A percentile compares a stretch with the other conserved stretches of the same genome.
phyloP scores from a whole-genome alignment of 441 rosid species.

The Gossypium schwendimanii region DNA sequence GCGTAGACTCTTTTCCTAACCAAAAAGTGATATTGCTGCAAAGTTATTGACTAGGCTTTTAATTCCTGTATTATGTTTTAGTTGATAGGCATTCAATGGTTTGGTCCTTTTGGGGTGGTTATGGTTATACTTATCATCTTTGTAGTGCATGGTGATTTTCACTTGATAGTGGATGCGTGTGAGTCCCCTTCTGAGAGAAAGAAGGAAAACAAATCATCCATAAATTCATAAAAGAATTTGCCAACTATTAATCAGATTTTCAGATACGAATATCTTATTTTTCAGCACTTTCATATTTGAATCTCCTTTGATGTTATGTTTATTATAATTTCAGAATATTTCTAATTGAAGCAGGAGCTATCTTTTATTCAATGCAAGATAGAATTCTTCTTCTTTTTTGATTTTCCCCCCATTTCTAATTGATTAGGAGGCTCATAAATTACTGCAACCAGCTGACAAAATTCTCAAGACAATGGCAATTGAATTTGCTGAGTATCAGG shows the following conservation, averaged over 20 bases:
- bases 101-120: not conserved
- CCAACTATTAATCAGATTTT: not conserved
- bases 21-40: not conserved
- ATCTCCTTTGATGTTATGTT: not conserved
- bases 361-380: not conserved
- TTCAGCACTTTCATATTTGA: not conserved
- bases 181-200: too few relatives aligned
- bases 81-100: conserved; percentile 1
- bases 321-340: not conserved
- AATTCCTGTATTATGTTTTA: not conserved
- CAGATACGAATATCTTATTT: not conserved
- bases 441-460: conserved; percentile 84
- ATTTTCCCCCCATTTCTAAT: conserved; percentile 10
- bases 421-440: conserved; percentile 80
- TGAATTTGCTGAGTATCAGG: conserved; percentile 98
- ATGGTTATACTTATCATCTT: not conserved
- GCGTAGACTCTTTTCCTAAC: not conserved
- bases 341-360: not conserved
- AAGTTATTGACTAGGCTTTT: not conserved
- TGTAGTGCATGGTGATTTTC: not conserved
- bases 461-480: conserved; percentile 80
- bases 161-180: not conserved
- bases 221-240: not conserved
- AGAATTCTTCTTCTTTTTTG: not conserved
- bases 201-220: not conserved